A percentile compares a stretch with the other conserved stretches of the same genome.
Evolutionary conservation across 345 rosid species (phyloP).

Genomic region (Bruguiera sexangula): DNA sequence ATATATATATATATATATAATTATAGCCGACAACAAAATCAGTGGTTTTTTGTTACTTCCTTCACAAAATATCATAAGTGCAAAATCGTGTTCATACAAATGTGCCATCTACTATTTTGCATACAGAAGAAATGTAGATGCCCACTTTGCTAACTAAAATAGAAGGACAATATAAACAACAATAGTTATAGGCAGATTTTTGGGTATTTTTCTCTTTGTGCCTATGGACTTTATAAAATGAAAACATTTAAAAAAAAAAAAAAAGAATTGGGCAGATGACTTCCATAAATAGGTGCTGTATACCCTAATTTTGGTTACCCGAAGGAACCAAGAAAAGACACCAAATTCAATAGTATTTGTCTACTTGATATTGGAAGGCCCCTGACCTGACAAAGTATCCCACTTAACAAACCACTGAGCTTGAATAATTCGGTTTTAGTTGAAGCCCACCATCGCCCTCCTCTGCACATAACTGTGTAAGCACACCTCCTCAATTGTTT

Average conservation of each 20-base stretch:
- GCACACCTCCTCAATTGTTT: conserved; percentile 14
- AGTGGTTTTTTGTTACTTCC: not conserved
- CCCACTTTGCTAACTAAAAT: too few relatives aligned
- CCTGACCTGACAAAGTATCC: conserved; percentile 8
- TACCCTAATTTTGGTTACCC: conserved; percentile 12
- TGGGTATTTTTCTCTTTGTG: too few relatives aligned
- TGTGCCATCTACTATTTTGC: not conserved
- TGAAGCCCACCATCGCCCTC: conserved; percentile 9
- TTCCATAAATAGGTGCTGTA: not conserved
- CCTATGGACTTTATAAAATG: too few relatives aligned
- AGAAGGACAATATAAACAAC: too few relatives aligned
- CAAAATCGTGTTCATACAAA: not conserved
- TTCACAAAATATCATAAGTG: not conserved
- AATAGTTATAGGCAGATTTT: too few relatives aligned
- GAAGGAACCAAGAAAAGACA: conserved; percentile 33
- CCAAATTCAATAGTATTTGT: conserved; percentile 12
- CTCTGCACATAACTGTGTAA: conserved; percentile 10
- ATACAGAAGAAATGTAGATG: too few relatives aligned
- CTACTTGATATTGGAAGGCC: conserved; percentile 10
- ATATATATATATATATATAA: too few relatives aligned
- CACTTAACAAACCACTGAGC: conserved; percentile 15
- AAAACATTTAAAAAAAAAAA: too few relatives aligned
- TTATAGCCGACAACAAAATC: conserved; percentile 12
- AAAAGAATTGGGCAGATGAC: conserved; percentile 1
- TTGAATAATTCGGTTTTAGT: not conserved